These are phyloP conservation scores for Pleurotus salmoneostramineus DNA, from an alignment of 768 basidiomycete genomes.

Conservation along the genomic window DNA sequence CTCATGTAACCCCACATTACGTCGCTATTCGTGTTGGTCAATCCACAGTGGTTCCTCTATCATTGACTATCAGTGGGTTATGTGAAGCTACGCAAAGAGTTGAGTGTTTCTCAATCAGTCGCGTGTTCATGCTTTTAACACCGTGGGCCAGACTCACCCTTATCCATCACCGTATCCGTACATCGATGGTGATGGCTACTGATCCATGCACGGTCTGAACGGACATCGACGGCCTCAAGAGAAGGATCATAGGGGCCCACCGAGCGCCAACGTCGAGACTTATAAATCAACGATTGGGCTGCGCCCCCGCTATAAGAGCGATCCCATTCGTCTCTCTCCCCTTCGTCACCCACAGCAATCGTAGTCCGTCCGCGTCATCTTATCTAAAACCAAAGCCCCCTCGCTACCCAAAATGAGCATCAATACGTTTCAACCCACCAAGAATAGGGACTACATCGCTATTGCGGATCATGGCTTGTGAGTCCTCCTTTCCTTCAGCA, in stretches of 20 bases:
- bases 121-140: too few species aligned
- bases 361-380: too few species aligned
- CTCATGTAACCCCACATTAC: too few species aligned
- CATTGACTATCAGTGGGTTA: too few species aligned
- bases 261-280: not conserved
- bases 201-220: not conserved
- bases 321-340: too few species aligned
- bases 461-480: conserved; percentile 82
- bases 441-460: conserved; percentile 64
- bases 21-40: too few species aligned
- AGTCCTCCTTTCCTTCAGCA: conserved; percentile 17
- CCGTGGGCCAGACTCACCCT: not conserved
- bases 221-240: conserved; percentile 3
- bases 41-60: too few species aligned
- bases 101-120: too few species aligned
- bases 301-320: not conserved
- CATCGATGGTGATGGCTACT: too few species aligned
- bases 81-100: too few species aligned
- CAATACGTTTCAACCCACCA: conserved; percentile 47
- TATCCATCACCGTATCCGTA: too few species aligned
- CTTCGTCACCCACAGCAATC: too few species aligned
- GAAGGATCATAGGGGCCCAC: not conserved
- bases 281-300: not conserved
- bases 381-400: not conserved
- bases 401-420: conserved; percentile 28